A percentile compares a stretch with the other conserved stretches of the same genome.
phyloP scores from a whole-genome alignment of 768 basidiomycete genomes.

The Chlorophyllum brunneum region DNA sequence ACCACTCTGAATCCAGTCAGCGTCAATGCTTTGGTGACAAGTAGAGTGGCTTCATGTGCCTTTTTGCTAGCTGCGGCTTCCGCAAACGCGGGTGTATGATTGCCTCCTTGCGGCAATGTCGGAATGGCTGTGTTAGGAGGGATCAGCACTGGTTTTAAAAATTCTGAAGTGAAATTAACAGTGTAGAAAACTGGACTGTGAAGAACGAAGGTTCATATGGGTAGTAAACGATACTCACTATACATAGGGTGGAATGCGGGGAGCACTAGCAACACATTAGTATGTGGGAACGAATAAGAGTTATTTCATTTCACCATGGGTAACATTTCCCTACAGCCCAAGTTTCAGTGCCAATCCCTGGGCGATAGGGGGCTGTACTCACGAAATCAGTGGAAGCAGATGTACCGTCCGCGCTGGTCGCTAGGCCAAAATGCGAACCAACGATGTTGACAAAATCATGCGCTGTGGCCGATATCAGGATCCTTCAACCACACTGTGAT shows the following conservation, averaged over 20 bases:
- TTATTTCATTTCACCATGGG: constrained; percentile 46
- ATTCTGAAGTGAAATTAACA: neutral
- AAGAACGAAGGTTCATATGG: constrained; percentile 22
- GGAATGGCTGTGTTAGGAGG: constrained; percentile 52
- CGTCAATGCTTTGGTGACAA: constrained; percentile 57
- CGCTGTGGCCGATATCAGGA: constrained; percentile 31
- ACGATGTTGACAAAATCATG: constrained; percentile 48
- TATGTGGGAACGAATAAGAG: constrained; percentile 5
- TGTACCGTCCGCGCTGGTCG: constrained; percentile 24
- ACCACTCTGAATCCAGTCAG: constrained; percentile 57
- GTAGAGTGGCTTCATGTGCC: constrained; percentile 61
- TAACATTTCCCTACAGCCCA: constrained; percentile 61
- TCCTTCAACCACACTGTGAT: neutral
- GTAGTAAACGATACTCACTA: constrained; percentile 32
- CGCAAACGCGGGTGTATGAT: constrained; percentile 70
- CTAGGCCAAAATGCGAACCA: constrained; percentile 39
- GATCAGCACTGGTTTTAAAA: neutral
- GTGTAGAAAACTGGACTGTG: neutral
- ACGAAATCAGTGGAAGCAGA: constrained; percentile 80
- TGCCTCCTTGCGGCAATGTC: constrained; percentile 66
- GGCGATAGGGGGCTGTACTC: constrained; percentile 24
- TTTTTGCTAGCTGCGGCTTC: constrained; percentile 52
- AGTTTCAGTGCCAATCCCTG: neutral
- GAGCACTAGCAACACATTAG: constrained; percentile 33
- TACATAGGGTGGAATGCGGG: constrained; percentile 64